These are phyloP conservation scores for Aspergillaceae sp. DNA, from an alignment of 2,329 filamentous ascomycete species.

Conservation along the genomic window DNA sequence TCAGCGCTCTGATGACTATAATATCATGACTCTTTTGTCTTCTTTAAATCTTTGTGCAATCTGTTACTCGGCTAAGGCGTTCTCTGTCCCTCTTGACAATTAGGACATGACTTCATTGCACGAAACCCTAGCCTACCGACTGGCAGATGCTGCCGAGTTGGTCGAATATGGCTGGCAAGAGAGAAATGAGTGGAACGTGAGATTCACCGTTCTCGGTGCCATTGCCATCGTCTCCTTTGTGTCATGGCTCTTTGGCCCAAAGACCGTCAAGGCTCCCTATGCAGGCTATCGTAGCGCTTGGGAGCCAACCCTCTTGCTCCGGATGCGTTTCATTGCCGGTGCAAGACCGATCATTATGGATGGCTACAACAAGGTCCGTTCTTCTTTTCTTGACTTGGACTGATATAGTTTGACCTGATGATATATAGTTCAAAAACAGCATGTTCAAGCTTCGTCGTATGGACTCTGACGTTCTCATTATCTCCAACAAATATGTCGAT, in stretches of 20 bases:
- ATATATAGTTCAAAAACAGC: slow-evolving; percentile 5
- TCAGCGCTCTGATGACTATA: neutral
- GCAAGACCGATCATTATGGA: neutral
- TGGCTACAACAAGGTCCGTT: neutral
- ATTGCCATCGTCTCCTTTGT: neutral
- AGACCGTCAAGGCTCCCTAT: neutral
- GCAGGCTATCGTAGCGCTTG: neutral
- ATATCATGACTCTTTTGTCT: neutral
- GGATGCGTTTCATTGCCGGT: neutral
- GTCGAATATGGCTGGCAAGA: neutral
- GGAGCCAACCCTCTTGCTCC: neutral
- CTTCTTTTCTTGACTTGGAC: neutral
- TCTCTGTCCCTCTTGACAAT: neutral
- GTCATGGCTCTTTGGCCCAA: neutral
- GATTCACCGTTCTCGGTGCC: neutral
- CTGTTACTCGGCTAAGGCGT: neutral
- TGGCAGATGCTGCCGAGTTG: neutral
- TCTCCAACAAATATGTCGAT: slow-evolving; percentile 18
- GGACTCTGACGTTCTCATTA: slow-evolving; percentile 13
- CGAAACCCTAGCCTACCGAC: neutral
- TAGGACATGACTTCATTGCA: neutral
- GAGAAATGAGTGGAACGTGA: neutral
- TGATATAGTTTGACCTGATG: neutral
- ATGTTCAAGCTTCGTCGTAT: slow-evolving; percentile 8
- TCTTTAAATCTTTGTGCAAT: neutral